phyloP scores from a whole-genome alignment of 257 asterid genomes.

The Solanum medicagineum region DNA sequence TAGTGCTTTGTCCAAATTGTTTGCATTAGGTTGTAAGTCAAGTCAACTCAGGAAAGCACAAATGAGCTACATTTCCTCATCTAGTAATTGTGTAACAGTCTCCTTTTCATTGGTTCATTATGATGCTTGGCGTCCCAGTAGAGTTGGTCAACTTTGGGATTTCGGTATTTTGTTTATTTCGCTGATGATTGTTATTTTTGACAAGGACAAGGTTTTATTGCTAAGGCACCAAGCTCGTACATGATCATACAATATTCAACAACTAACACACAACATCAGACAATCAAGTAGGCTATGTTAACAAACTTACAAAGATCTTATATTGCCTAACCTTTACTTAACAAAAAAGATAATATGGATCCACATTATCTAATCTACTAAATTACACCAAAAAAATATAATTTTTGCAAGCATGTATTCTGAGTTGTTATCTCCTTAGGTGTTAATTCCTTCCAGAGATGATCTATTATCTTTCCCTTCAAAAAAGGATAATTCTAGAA shows the following conservation, averaged over 20 bases:
- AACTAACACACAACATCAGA: not conserved
- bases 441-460: too few relatives aligned
- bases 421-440: too few relatives aligned
- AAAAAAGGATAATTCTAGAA: not conserved
- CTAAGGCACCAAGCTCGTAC: not conserved
- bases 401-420: not conserved
- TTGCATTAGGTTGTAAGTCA: not conserved
- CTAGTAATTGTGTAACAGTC: not conserved
- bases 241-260: not conserved
- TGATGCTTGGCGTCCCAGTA: not conserved
- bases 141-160: not conserved
- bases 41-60: not conserved
- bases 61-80: not conserved
- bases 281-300: not conserved
- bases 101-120: not conserved
- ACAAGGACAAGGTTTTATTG: not conserved
- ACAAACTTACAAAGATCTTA: not conserved
- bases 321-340: not conserved
- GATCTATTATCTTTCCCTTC: not conserved
- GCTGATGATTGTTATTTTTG: not conserved
- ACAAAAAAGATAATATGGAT: not conserved
- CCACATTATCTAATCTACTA: not conserved
- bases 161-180: not conserved
- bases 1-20: not conserved
- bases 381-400: not conserved